phyloP scores from a whole-genome alignment of 23 red algal species.

The Chondrus crispus region DNA sequence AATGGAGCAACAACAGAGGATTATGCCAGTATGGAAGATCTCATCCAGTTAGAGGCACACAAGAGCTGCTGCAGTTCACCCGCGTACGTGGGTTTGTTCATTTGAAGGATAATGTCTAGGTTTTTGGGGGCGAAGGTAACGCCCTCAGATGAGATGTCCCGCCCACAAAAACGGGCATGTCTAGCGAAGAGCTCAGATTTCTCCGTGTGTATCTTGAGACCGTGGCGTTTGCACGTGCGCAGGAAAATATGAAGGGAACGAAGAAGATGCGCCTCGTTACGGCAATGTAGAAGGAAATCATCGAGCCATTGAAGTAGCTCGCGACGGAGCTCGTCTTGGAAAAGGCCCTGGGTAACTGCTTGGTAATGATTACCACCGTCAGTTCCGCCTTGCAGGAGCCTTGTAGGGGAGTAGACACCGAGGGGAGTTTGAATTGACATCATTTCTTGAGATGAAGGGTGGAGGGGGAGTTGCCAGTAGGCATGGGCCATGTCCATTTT shows the following conservation, averaged over 20 bases:
- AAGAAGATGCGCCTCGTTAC: neutral
- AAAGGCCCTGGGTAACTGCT: neutral
- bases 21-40: neutral
- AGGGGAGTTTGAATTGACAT: neutral
- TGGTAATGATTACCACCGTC: neutral
- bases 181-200: neutral
- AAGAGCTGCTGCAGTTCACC: constrained; percentile 8
- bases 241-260: neutral
- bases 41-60: constrained; percentile 25
- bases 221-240: neutral
- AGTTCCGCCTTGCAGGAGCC: neutral
- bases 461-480: neutral
- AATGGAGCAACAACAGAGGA: neutral
- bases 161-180: neutral
- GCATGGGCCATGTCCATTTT: neutral
- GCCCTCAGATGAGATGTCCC: neutral
- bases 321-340: neutral
- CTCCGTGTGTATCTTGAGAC: neutral
- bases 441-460: neutral
- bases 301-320: neutral
- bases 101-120: neutral
- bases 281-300: neutral
- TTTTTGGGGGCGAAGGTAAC: neutral
- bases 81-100: neutral
- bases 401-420: neutral